Evolutionary conservation across 2,329 filamentous ascomycete genomes (phyloP).

Genomic region (Colletotrichum sp.): DNA sequence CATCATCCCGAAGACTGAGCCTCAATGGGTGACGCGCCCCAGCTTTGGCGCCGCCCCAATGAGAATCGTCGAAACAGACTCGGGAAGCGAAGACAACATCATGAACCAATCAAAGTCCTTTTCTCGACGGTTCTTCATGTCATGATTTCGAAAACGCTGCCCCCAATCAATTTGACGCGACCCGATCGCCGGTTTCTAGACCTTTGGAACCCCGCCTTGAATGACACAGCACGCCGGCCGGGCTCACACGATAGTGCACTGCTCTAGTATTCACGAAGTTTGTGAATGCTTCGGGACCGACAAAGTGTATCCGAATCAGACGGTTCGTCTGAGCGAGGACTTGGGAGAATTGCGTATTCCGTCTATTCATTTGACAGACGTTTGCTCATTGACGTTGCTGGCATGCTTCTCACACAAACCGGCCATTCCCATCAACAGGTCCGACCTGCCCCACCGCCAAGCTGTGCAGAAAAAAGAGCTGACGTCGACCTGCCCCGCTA

Average conservation of each 20-base stretch:
- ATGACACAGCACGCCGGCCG: not conserved
- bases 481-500: not conserved
- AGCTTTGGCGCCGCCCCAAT: not conserved
- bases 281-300: not conserved
- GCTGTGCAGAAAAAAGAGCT: not conserved
- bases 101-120: not conserved
- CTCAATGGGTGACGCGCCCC: conserved; percentile 18
- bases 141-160: not conserved
- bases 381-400: not conserved
- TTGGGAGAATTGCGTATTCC: not conserved
- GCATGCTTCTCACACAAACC: not conserved
- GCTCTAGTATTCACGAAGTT: not conserved
- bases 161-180: not conserved
- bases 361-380: not conserved
- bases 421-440: not conserved
- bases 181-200: not conserved
- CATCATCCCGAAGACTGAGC: conserved; percentile 19
- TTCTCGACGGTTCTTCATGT: not conserved
- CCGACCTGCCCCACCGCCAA: not conserved
- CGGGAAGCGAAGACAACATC: not conserved
- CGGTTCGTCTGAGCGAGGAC: not conserved
- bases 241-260: not conserved
- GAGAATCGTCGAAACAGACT: not conserved
- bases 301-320: not conserved
- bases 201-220: not conserved